Conservation (phyloP, 805 yeast genomes). For the Saccharomyces cerevisiae region DNA sequence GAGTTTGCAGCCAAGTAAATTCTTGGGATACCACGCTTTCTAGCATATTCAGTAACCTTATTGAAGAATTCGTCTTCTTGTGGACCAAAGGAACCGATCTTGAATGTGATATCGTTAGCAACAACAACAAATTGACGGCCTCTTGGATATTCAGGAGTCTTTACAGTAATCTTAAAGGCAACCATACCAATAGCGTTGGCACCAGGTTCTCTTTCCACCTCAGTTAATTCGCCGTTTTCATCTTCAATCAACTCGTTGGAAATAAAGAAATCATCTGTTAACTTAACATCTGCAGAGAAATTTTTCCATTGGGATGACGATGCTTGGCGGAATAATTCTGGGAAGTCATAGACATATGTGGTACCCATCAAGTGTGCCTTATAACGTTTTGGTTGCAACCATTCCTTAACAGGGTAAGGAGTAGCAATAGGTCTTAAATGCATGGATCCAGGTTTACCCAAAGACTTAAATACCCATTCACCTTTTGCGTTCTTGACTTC, state of each 20-base stretch:
- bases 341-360: constrained; percentile 97
- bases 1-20: constrained; percentile 95
- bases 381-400: constrained; percentile 96
- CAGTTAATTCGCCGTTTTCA: constrained; percentile 71
- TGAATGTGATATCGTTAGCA: constrained; percentile 95
- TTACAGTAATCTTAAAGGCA: constrained; percentile 82
- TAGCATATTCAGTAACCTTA: constrained; percentile 85
- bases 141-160: constrained; percentile 94
- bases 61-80: constrained; percentile 87
- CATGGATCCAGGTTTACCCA: constrained; percentile 94
- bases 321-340: constrained; percentile 95
- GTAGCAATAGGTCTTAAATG: constrained; percentile 92
- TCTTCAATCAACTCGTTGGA: constrained; percentile 77
- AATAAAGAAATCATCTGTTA: constrained; percentile 60
- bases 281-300: constrained; percentile 42
- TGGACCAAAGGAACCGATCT: constrained; percentile 98
- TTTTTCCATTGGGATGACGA: constrained; percentile 77
- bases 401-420: constrained; percentile 96
- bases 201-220: constrained; percentile 92
- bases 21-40: constrained; percentile 88
- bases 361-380: constrained; percentile 98
- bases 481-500: constrained; percentile 89
- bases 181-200: constrained; percentile 96
- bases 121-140: constrained; percentile 91
- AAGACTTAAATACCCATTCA: constrained; percentile 94